Base-by-base conservation (phyloP, 768 basidiomycete genomes). In the Leccinum subtestaceum region DNA sequence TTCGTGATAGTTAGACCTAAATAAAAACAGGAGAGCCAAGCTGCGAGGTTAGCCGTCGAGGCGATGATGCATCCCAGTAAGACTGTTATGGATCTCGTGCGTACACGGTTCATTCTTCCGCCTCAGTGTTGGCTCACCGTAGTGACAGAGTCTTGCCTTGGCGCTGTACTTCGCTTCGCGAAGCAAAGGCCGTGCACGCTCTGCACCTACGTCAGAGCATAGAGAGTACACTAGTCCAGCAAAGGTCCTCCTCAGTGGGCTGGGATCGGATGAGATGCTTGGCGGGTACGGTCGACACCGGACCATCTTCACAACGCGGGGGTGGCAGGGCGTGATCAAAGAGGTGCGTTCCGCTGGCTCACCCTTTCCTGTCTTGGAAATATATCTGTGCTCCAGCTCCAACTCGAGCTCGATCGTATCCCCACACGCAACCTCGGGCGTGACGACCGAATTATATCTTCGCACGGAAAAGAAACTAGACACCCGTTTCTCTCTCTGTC, bases 211-310 rank as follows among this genome's bases (percentile, higher is more conserved):
- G 4, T 72, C 80, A 3, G 65, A 47, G 23, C 64, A 67, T 32
- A 64, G 53, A 34, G 75, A 78, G 7, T 96, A 97, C 73, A 80
- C 75, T 0, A 95, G 89, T 61, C 72, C 79, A 8, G 93, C 97
- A 0, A 82, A 84, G 47, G 94, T 98, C 0, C 76, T 98, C 9
- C 75, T 99, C 25, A 95, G 86, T 62, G 97, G 97, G 1, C 77
- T 99, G 7, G 97, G 97, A 0, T 92, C 97, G 1, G 97, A 99
- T 69, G 97, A 99, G 70, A 79, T 98, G 43, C 78, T 99, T 5
- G 97, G 95, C 3, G 97, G 97, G 1, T 99, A 99, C 71, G 83
- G 91, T 3, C 80, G 97, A 58, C 95, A 98, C 75, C 83, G 93
- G 8, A 83, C 85, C 10, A 90, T 86, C 1, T 98, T 84, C 69